phyloP scores from a whole-genome alignment of 2,329 filamentous ascomycete genomes.

The Claviceps humidiphila region DNA sequence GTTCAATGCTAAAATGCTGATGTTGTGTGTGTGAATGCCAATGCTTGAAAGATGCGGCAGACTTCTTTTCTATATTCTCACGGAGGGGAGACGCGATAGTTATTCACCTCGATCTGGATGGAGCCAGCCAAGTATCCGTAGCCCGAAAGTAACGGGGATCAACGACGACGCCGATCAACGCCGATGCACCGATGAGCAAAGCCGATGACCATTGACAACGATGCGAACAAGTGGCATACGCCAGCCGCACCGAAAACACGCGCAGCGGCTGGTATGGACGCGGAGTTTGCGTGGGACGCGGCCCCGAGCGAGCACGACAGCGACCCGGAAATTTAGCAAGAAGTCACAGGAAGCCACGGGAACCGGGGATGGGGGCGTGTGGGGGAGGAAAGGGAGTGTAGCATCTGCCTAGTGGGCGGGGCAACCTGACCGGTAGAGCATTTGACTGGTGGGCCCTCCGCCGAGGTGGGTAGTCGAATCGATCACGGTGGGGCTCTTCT shows the following conservation, averaged over 20 bases:
- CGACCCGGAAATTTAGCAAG: constrained; percentile 4
- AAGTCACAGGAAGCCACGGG: no score
- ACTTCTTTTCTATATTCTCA: not conserved
- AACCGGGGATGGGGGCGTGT: constrained; percentile 6
- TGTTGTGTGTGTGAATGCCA: no score
- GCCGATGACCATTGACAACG: constrained; percentile 3
- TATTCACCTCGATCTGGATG: constrained; percentile 6
- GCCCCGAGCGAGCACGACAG: constrained; percentile 16
- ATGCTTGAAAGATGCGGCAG: no score
- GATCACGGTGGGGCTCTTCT: not conserved
- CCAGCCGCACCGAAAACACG: no score
- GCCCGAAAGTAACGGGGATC: constrained; percentile 4
- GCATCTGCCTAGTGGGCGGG: no score
- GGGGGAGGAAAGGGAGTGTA: constrained; percentile 1
- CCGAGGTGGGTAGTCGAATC: not conserved
- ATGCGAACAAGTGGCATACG: no score
- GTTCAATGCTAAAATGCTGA: no score
- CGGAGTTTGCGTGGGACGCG: constrained; percentile 20
- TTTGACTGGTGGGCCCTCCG: no score
- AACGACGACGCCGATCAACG: constrained; percentile 6
- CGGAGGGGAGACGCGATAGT: constrained; percentile 4
- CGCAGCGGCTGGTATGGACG: not conserved
- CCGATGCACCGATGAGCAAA: constrained; percentile 10
- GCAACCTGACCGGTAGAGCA: no score
- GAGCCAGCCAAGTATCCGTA: constrained; percentile 3